Base-by-base conservation (phyloP, 495 filamentous ascomycete species). In the Glarea lozoyensis region DNA sequence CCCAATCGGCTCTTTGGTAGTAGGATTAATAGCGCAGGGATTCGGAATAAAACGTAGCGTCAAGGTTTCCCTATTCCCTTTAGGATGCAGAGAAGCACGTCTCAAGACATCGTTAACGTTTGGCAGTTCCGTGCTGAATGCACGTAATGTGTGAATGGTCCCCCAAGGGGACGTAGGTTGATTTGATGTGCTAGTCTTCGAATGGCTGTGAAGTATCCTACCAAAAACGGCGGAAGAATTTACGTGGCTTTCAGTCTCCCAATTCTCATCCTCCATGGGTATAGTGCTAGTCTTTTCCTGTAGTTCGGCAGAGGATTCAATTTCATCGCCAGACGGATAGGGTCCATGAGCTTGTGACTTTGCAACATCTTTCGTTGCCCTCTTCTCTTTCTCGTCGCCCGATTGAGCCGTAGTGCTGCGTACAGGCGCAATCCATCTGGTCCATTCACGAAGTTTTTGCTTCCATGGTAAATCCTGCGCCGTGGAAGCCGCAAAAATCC, bases 371-470 rank as follows among this genome's bases (percentile, higher is more conserved):
- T n/a, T 22, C 12, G n/a, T 5, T 16, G 15, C 15, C 40, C 3
- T 2, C 31, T 27, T 39, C 32, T 22, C 15, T 39, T 24, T 25
- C 13, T 29, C 4, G 11, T 12, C 5, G 17, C 10, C 11, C 9
- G 6, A 16, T 32, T 20, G 12, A 4, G 27, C 10, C 4, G 25
- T n/a, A n/a, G 25, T 29, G 25, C 43, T 49, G 7, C 4, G 19
- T n/a, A 44, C 30, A 10, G 38, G 45, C 13, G 44, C 12, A 6
- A 51, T 54, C 56, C 55, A 66, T 43, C 66, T 50, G 10, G 59
- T 57, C 69, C 69, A 74, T 11, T 52, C 42, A 6, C 52, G 36
- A n/a, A 59, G 33, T 15, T 55, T 62, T 10, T 71, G 58, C 11
- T 64, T 59, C 72, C 72, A 76, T 17, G 52, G 37, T 4, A 71